Evolutionary conservation across 192 early-diverging fungal species (phyloP).

Genomic region (Entophlyctis helioformis): DNA sequence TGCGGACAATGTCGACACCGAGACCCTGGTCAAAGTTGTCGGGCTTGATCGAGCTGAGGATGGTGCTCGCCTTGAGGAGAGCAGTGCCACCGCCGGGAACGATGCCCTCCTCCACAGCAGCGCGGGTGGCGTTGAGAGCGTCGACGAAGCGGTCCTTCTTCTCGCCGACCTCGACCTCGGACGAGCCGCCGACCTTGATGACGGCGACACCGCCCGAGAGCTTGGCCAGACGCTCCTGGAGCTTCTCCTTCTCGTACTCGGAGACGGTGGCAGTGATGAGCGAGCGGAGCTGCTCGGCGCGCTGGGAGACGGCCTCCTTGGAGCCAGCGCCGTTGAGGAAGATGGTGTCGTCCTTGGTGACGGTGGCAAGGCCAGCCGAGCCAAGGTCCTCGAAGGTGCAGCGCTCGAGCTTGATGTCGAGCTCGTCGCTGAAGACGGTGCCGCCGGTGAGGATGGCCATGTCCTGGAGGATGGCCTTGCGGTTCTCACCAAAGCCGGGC

Average conservation of each 20-base stretch:
- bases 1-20: conserved; percentile 90
- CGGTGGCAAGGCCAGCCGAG: conserved; percentile 70
- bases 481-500: conserved; percentile 99
- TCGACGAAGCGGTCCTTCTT: conserved; percentile 99
- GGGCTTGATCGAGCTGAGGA: conserved; percentile 70
- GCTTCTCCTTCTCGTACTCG: conserved; percentile 98
- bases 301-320: conserved; percentile 81
- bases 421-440: conserved; percentile 94
- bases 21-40: conserved; percentile 99
- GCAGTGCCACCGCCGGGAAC: conserved; percentile 98
- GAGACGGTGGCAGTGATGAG: conserved; percentile 77
- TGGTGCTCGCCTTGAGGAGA: conserved; percentile 82
- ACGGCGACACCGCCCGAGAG: conserved; percentile 97
- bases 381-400: conserved; percentile 82
- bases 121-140: conserved; percentile 95
- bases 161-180: conserved; percentile 99
- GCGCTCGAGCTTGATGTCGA: conserved; percentile 94
- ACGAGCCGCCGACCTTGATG: conserved; percentile 95
- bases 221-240: conserved; percentile 98
- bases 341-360: conserved; percentile 99
- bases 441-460: conserved; percentile 93
- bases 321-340: conserved; percentile 90
- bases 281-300: conserved; percentile 94
- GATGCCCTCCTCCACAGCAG: conserved; percentile 98
- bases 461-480: conserved; percentile 97